A percentile compares a stretch with the other conserved stretches of the same genome.
Conservation (phyloP, 2,329 filamentous ascomycete species). For the Curvularia sp. region DNA sequence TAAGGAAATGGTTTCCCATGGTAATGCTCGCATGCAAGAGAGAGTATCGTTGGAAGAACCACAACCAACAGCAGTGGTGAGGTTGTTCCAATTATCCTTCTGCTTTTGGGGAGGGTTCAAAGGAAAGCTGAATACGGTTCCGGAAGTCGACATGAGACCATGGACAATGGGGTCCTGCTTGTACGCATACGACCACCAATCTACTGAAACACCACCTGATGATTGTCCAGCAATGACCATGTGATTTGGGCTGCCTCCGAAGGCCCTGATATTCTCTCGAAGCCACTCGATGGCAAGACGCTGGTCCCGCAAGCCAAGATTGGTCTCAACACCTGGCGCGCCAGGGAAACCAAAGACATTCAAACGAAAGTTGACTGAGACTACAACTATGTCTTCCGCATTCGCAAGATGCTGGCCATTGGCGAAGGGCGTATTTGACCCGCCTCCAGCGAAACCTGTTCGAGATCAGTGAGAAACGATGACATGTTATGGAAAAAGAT, state of each 20-base stretch:
- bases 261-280: background rate
- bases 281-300: background rate
- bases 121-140: conserved; percentile 21
- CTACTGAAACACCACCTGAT: background rate
- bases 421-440: background rate
- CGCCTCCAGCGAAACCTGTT: background rate
- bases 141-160: background rate
- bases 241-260: background rate
- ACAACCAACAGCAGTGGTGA: background rate
- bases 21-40: background rate
- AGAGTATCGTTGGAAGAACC: background rate
- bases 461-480: background rate
- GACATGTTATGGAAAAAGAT: background rate
- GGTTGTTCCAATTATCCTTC: background rate
- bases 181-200: background rate
- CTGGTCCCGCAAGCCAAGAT: background rate
- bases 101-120: background rate
- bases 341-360: background rate
- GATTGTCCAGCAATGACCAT: background rate
- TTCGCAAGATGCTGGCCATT: background rate
- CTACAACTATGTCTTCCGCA: background rate
- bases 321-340: background rate
- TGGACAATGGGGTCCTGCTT: background rate
- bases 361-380: background rate
- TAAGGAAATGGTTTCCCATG: background rate